Base-by-base conservation (phyloP, 2,329 filamentous ascomycete species). In the Cordyceps cateniannulata region DNA sequence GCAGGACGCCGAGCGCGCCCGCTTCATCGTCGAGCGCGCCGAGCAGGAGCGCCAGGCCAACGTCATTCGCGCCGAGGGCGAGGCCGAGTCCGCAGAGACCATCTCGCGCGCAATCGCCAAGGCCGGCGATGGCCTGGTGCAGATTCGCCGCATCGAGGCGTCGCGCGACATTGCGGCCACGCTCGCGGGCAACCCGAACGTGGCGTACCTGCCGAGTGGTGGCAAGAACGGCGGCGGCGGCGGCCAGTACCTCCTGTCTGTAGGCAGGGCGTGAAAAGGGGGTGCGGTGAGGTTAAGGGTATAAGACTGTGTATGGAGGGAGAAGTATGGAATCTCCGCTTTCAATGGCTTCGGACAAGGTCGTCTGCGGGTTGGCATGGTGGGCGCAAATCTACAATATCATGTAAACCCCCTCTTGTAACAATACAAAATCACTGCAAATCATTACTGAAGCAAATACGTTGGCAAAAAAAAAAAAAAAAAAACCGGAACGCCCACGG, bases 41-140 rank as follows among this genome's bases (percentile, higher is more conserved):
- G 95, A 99, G 84, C 95, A 99, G 81, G 95, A 99, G 81, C 85
- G 95, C 70, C 95, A 99, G 80, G 95, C 95, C 69, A 98, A 95
- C 79, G 95, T 99, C 71, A 99, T 99, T 76, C 86, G 95, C 61
- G 95, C 95, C 57, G 95, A 99, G 84, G 95, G 95, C 73, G 95
- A 99, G 79, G 93, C 93, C 67, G 93, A 98, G 84, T 91, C 89
- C 70, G 95, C 95, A 53, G 95, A 99, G 60, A 96, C 92, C 65
- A 98, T 99, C 74, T 89, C 86, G 77, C 95, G 88, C 80, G 93
- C 93, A 22, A 93, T 99, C 68, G 87, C 91, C 67, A 97, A 96
- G 86, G 85, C 86, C 62, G 95, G 95, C 66, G 93, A 96, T 75
- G 95, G 95, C 48, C 81, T 99, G 69, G 90, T 99, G 67, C 87